Base-by-base conservation (phyloP, 805 yeast genomes). In the Candida coleopterorum region DNA sequence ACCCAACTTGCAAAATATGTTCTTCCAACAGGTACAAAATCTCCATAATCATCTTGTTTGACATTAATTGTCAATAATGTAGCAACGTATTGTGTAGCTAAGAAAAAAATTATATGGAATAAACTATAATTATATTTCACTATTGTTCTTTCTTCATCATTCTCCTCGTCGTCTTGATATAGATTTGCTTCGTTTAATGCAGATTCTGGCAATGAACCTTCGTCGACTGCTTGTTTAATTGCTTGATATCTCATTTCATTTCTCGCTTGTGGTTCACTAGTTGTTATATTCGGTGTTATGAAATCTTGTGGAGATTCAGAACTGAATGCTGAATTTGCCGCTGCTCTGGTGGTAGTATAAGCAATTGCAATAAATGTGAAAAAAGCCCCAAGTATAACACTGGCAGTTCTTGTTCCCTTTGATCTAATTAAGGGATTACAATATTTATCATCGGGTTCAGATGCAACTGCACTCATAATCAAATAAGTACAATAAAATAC, bases 11-110 rank as follows among this genome's bases (percentile, higher is more conserved):
- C 82, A 56, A 90, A 93, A 60, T 90, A 89, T 0, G 98, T 90
- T 52, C 98, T 72, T 0, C 99, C 99, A 7, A 93, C 97, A 0
- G 98, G 98, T 9, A 87, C 80, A 52, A 93, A 93, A 42, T 87
- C 93, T 3, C 95, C 96, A 36, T 77, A 74, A 42, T 81, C 83
- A 50, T 83, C 93, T 41, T 77, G 80, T 34, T 85, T 79, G 23
- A 93, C 97, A 52, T 89, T 90, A 61, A 90, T 85, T 0, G 98
- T 93, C 38, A 93, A 70, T 41, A 93, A 68, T 0, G 96, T 87
- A 1, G 97, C 96, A 29, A 89, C 88, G 76, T 95, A 94, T 58
- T 90, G 97, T 1, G 98, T 90, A 0, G 98, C 98, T 43, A 93
- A 68, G 56, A 93, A 80, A 70, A 93, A 93, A 20, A 93, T 85